A percentile compares a stretch with the other conserved stretches of the same genome.
Evolutionary conservation across 257 asterid genomes (phyloP).

Genomic region (Nicotiana otophora): DNA sequence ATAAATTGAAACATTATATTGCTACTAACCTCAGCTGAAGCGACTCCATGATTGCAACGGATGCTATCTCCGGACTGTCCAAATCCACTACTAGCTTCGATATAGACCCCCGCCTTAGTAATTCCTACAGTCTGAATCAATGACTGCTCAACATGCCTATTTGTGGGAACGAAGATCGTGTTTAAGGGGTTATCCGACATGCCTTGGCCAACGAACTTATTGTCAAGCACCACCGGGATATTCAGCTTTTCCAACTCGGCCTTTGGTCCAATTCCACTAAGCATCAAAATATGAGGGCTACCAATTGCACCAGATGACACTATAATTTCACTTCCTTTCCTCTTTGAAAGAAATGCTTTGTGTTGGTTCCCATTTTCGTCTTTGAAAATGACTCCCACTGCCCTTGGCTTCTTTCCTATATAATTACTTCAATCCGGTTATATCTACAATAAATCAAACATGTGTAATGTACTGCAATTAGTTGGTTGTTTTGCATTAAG

Average conservation of each 20-base stretch:
- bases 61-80: slow-evolving; percentile 79
- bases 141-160: slow-evolving; percentile 55
- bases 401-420: slow-evolving; percentile 62
- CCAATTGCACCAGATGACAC: slow-evolving; percentile 91
- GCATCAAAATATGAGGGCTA: slow-evolving; percentile 84
- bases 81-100: slow-evolving; percentile 93
- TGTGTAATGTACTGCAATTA: background rate
- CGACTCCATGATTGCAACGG: slow-evolving; percentile 66
- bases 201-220: slow-evolving; percentile 64
- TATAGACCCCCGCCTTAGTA: slow-evolving; percentile 76
- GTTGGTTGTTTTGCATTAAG: background rate
- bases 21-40: slow-evolving; percentile 80
- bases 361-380: slow-evolving; percentile 73
- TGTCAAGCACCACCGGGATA: slow-evolving; percentile 64
- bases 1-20: background rate
- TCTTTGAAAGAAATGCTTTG: slow-evolving; percentile 61
- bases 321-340: slow-evolving; percentile 60
- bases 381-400: slow-evolving; percentile 72
- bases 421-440: background rate
- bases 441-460: background rate
- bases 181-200: slow-evolving; percentile 86
- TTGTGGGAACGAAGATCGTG: slow-evolving; percentile 74
- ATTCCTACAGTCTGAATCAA: slow-evolving; percentile 89
- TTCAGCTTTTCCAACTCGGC: slow-evolving; percentile 51
- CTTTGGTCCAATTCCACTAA: slow-evolving; percentile 90